Conservation (phyloP, 1,139 yeast genomes). For the Pichia sp. region DNA sequence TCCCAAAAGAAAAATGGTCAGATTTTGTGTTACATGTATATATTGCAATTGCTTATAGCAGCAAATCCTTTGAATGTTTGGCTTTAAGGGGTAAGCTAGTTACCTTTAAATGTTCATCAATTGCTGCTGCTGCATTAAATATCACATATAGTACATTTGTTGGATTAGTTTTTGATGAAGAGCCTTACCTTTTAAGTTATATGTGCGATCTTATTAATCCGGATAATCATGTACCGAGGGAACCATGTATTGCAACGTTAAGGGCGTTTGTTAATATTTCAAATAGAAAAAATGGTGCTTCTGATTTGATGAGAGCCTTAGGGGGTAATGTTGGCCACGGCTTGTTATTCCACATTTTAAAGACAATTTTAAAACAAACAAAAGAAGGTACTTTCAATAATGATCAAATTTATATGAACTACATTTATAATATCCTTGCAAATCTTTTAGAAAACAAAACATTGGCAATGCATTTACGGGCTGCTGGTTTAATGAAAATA, state of each 20-base stretch:
- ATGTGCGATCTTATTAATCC: conserved; percentile 66
- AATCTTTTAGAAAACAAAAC: conserved; percentile 51
- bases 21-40: conserved; percentile 58
- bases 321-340: conserved; percentile 94
- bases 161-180: conserved; percentile 62
- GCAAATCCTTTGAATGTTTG: conserved; percentile 46
- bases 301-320: conserved; percentile 71
- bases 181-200: conserved; percentile 67
- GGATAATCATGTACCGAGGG: conserved; percentile 42
- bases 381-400: conserved; percentile 33
- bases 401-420: conserved; percentile 45
- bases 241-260: conserved; percentile 53
- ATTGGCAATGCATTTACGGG: conserved; percentile 41
- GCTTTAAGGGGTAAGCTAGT: conserved; percentile 53
- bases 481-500: conserved; percentile 70
- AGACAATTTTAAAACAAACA: conserved; percentile 50
- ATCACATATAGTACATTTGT: conserved; percentile 51
- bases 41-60: conserved; percentile 65
- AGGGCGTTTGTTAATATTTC: conserved; percentile 70
- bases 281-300: conserved; percentile 61
- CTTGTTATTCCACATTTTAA: conserved; percentile 61
- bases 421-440: conserved; percentile 52
- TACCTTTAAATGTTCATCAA: conserved; percentile 58
- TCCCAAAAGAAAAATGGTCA: conserved; percentile 62
- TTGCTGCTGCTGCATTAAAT: conserved; percentile 49